These are phyloP conservation scores for Yarrowia galli DNA, from an alignment of 1,139 yeast genomes.

Conservation along the genomic window DNA sequence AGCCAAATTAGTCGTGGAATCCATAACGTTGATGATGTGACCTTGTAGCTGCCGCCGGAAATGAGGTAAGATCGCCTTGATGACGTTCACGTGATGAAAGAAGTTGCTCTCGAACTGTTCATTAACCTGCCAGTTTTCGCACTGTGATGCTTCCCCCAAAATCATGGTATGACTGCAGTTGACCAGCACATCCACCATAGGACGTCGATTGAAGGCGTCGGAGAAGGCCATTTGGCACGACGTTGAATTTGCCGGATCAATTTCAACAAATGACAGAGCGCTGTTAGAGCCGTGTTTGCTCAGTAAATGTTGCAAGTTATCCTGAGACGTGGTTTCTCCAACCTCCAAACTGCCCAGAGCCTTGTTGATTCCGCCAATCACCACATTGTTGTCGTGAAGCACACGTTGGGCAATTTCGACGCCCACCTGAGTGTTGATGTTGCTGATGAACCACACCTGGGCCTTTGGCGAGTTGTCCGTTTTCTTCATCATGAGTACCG, in stretches of 20 bases:
- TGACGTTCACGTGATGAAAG: constrained; percentile 30
- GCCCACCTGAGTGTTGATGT: constrained; percentile 36
- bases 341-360: constrained; percentile 11
- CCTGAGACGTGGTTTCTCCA: constrained; percentile 20
- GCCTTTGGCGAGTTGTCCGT: neutral
- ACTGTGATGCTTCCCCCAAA: constrained; percentile 6
- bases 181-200: constrained; percentile 26
- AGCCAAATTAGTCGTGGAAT: constrained; percentile 10
- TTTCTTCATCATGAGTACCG: constrained; percentile 16
- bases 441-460: constrained; percentile 34
- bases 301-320: neutral
- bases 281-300: neutral
- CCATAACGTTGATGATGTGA: constrained; percentile 30
- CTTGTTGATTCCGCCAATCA: constrained; percentile 28
- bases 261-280: constrained; percentile 8
- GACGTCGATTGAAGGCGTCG: constrained; percentile 21
- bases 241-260: constrained; percentile 22
- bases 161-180: constrained; percentile 21
- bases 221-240: constrained; percentile 36
- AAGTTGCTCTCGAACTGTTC: constrained; percentile 38
- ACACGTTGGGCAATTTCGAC: constrained; percentile 26
- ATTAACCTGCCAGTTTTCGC: constrained; percentile 26
- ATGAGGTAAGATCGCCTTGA: constrained; percentile 29
- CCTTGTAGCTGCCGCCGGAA: constrained; percentile 28
- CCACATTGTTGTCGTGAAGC: constrained; percentile 15